These are phyloP conservation scores for Neurospora discreta DNA, from an alignment of 495 filamentous ascomycete genomes.

Conservation along the genomic window DNA sequence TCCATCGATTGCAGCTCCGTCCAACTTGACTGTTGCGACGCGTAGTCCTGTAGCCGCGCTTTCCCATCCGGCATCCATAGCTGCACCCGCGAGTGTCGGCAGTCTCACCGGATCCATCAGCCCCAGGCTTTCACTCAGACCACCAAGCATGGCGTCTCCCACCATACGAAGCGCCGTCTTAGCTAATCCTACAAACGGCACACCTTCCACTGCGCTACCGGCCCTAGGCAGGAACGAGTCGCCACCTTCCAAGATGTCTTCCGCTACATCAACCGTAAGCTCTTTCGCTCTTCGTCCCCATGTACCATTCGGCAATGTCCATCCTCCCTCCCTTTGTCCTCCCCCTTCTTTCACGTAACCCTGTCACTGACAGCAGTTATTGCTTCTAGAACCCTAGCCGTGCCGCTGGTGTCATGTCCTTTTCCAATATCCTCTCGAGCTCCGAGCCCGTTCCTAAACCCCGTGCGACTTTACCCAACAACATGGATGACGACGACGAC, in stretches of 20 bases:
- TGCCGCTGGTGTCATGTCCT: slow-evolving; percentile 77
- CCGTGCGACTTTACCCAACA: slow-evolving; percentile 26
- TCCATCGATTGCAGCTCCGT: slow-evolving; percentile 6
- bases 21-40: slow-evolving; percentile 42
- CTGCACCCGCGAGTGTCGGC: not conserved
- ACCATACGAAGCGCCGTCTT: slow-evolving; percentile 32
- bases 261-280: slow-evolving; percentile 28
- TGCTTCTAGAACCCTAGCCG: slow-evolving; percentile 48
- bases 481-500: slow-evolving; percentile 17
- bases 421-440: slow-evolving; percentile 77
- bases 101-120: slow-evolving; percentile 35
- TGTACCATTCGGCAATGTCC: not conserved
- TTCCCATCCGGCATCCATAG: slow-evolving; percentile 39
- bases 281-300: slow-evolving; percentile 8
- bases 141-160: slow-evolving; percentile 42
- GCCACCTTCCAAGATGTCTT: slow-evolving; percentile 16
- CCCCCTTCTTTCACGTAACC: not conserved
- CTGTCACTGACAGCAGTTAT: slow-evolving; percentile 2
- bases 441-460: slow-evolving; percentile 50
- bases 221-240: slow-evolving; percentile 36
- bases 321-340: not conserved
- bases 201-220: slow-evolving; percentile 21
- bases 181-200: slow-evolving; percentile 33
- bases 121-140: slow-evolving; percentile 31
- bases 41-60: slow-evolving; percentile 42